phyloP scores from a whole-genome alignment of 2,329 filamentous ascomycete genomes.

The Colletotrichum somersetense region DNA sequence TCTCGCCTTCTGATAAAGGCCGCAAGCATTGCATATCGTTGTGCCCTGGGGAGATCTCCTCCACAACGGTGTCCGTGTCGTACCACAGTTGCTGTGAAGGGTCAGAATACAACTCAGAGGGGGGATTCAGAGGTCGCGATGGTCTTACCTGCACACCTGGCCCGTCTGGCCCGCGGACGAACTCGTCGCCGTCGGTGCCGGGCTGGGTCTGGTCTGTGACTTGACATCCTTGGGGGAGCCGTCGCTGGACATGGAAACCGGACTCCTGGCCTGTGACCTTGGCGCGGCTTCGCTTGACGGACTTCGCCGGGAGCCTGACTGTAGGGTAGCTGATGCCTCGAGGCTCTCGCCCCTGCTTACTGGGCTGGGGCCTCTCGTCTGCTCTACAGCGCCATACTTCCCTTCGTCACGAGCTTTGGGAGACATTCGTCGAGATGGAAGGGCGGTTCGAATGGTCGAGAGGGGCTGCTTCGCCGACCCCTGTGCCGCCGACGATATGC shows the following conservation, averaged over 20 bases:
- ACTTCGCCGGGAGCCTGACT: conserved; percentile 33
- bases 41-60: conserved; percentile 91
- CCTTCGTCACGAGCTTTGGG: conserved; percentile 37
- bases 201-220: conserved; percentile 34
- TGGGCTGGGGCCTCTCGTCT: conserved; percentile 26
- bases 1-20: conserved; percentile 92
- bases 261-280: conserved; percentile 39
- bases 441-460: conserved; percentile 40
- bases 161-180: conserved; percentile 60
- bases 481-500: conserved; percentile 37
- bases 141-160: conserved; percentile 76
- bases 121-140: not conserved
- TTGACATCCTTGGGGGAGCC: conserved; percentile 31
- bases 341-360: conserved; percentile 11
- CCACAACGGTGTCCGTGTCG: conserved; percentile 94
- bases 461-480: conserved; percentile 33
- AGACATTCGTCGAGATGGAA: conserved; percentile 42
- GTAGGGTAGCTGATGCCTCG: conserved; percentile 13
- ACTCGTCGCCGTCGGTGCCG: conserved; percentile 30
- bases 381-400: conserved; percentile 23
- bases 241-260: conserved; percentile 35
- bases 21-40: conserved; percentile 98
- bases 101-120: conserved; percentile 44
- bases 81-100: conserved; percentile 85
- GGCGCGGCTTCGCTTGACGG: conserved; percentile 40